Base-by-base conservation (phyloP, 2,329 filamentous ascomycete species). In the Pseudocercospora fuligena region DNA sequence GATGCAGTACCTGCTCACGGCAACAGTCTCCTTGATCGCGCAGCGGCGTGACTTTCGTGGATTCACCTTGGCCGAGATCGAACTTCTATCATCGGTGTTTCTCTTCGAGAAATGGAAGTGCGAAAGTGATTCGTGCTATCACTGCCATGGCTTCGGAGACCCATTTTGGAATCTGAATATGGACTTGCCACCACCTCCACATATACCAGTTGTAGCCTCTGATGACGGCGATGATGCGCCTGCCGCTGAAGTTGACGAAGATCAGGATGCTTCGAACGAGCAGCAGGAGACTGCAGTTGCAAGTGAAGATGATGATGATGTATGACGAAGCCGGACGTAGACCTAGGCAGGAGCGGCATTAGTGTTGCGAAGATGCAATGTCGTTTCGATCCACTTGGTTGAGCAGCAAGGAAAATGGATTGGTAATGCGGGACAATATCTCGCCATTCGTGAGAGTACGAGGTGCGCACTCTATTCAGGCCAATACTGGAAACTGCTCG, bases 61-160 rank as follows among this genome's bases (percentile, higher is more conserved):
- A 16, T 60, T 60, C 40, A 60, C 57, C 8, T 46, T 60, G 21
- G 57, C 57, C 14, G 57, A 60, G 57, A 27, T 60, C 19, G 57
- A 60, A 29, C 43, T 60, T 14, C 27, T 60, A 11, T 31, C 57
- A 27, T 43, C 33, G 11, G 31, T 60, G 29, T 60, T 60, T 21
- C 57, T 43, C 33, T 60, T 60, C 21, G 57, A 60, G 23, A 33
- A 60, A 9, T 54, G 51, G 51, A 54, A 54, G 25, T 54, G 51
- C 25, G 25, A 54, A 29, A 54, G 51, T 16, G 25, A 54, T 8
- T 25, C 51, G 3, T 54, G 51, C 51, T 54, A 27, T 54, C 51
- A 54, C 25, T 54, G 51, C 51, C 51, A 54, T 31, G 25, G 21
- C 6, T 54, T 54, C 25, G 51, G 51, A 12, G 51, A 54, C 11